phyloP scores from a whole-genome alignment of 108 stramenopile genomes.

The Cyclotella atomus region DNA sequence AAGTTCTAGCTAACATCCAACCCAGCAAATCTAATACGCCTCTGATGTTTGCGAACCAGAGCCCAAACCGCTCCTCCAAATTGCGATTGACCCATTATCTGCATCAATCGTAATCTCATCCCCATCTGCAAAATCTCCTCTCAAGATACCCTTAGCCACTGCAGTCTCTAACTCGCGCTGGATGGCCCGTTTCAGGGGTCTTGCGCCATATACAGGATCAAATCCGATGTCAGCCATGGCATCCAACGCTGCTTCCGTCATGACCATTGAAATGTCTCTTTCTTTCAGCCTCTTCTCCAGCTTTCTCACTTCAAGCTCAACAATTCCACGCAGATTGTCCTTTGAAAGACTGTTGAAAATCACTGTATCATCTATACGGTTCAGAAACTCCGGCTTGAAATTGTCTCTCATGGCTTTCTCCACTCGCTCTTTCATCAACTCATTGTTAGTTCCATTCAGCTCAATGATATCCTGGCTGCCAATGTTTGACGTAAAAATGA shows the following conservation, averaged over 20 bases:
- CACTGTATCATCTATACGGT: constrained; percentile 96
- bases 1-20: too few species aligned
- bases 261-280: constrained; percentile 60
- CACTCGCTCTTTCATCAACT: constrained; percentile 70
- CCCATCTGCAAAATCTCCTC: constrained; percentile 76
- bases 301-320: constrained; percentile 75
- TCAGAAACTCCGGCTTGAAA: constrained; percentile 98
- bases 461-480: constrained; percentile 94
- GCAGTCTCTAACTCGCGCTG: constrained; percentile 96
- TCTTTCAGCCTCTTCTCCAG: constrained; percentile 78
- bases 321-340: constrained; percentile 89
- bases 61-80: constrained; percentile 29
- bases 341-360: constrained; percentile 94
- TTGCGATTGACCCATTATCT: constrained; percentile 27
- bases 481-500: constrained; percentile 97
- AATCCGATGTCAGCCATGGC: constrained; percentile 86
- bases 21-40: neutral
- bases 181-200: constrained; percentile 96
- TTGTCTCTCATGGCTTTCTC: constrained; percentile 83
- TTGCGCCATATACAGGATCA: constrained; percentile 95
- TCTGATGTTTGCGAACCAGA: neutral
- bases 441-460: constrained; percentile 61
- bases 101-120: constrained; percentile 76
- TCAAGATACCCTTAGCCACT: constrained; percentile 85
- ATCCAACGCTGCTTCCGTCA: constrained; percentile 75